These are phyloP conservation scores for Cytospora chrysosperma DNA, from an alignment of 2,329 filamentous ascomycete species.

Conservation along the genomic window DNA sequence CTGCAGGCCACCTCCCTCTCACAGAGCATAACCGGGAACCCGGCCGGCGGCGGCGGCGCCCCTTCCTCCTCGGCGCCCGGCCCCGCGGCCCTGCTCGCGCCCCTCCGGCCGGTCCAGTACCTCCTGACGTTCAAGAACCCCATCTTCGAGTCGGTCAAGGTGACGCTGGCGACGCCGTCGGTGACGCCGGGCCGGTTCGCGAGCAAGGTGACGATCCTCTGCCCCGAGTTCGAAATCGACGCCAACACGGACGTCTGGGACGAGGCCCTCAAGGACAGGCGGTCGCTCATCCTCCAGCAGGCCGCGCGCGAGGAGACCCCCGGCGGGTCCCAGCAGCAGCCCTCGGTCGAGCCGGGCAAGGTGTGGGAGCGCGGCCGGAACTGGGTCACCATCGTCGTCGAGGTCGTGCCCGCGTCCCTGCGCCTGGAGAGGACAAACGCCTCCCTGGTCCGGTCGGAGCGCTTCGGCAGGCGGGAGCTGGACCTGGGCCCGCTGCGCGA, in stretches of 20 bases:
- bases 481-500: constrained; percentile 51
- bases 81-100: constrained; percentile 45
- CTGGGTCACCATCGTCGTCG: constrained; percentile 91
- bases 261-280: constrained; percentile 69
- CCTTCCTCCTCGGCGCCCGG: not conserved
- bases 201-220: constrained; percentile 85
- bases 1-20: constrained; percentile 38
- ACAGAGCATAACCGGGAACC: constrained; percentile 23
- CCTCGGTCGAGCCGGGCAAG: constrained; percentile 82
- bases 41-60: constrained; percentile 5
- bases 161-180: constrained; percentile 82
- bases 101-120: constrained; percentile 69
- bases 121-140: constrained; percentile 91
- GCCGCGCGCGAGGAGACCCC: constrained; percentile 41
- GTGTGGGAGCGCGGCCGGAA: constrained; percentile 94
- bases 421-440: constrained; percentile 34
- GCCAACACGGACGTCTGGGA: constrained; percentile 88
- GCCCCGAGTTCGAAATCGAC: constrained; percentile 90
- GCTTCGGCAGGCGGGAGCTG: constrained; percentile 37
- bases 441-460: constrained; percentile 22
- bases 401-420: constrained; percentile 71
- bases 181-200: constrained; percentile 74
- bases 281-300: constrained; percentile 31
- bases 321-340: constrained; percentile 43
- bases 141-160: constrained; percentile 84